Base-by-base conservation (phyloP, 768 basidiomycete genomes). In the Coprinopsis cinerea region DNA sequence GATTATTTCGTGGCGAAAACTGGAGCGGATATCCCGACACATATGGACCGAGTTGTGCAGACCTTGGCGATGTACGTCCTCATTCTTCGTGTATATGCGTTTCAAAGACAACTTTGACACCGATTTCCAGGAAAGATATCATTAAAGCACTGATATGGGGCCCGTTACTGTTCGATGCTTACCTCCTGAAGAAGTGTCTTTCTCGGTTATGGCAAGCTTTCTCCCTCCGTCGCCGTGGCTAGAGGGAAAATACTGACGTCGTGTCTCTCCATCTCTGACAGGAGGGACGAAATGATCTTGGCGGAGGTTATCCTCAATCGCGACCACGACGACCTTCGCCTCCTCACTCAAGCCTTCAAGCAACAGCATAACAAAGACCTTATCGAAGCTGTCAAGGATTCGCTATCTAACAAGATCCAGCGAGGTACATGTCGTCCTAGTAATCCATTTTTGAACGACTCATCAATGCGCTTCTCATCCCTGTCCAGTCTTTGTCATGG, bases 401-500 rank as follows among this genome's bases (percentile, higher is more conserved):
- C 73, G 43, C 37, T 73, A 40, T 67, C 66, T 32, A 64, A 65
- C 44, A 62, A 64, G 39, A 57, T 59, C 1, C 57, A 66, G 48
- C 60, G 62, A 42, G 54, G 70, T 72, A 52, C 45, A 67, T 59
- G 11, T 32, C 30, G 30, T 32, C n/a, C 18, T 35, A 24, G 18
- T 32, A 26, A 11, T 17, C 10, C 44, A 6, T 5, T 22, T 13
- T 20, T 4, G 7, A n/a, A n/a, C 32, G 22, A 2, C 34, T 11
- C n/a, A 32, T 15, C 15, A 32, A 32, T 15, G 15, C 17, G n/a
- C 5, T n/a, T 7, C 30, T 18, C 4, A 28, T 15, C n/a, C 30
- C 15, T 40, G 30, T 32, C 26, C 25, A 67, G 72, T 79, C 67
- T 78, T 78, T 59, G 65, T 65, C 32, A 75, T 78, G 71, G 74